phyloP scores from a whole-genome alignment of 2,329 filamentous ascomycete genomes.

The Meredithiella fracta region DNA sequence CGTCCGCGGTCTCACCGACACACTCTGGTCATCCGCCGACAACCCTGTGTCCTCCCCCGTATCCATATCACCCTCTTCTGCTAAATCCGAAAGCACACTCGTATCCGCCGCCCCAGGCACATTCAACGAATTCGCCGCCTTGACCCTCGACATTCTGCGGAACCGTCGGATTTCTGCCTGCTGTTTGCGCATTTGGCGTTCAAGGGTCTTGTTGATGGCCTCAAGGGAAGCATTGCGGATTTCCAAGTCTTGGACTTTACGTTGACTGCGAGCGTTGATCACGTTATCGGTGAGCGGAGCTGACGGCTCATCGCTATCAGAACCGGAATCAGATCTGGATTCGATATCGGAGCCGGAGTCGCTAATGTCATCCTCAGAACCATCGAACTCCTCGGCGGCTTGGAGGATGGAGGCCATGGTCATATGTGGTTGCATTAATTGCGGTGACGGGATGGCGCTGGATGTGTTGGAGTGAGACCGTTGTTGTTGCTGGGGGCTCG shows the following conservation, averaged over 20 bases:
- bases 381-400: slow-evolving; percentile 34
- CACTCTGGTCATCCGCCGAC: slow-evolving; percentile 1
- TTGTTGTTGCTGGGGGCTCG: slow-evolving; percentile 18
- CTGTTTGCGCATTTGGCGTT: slow-evolving; percentile 82
- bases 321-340: slow-evolving; percentile 6
- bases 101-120: slow-evolving; percentile 27
- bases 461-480: slow-evolving; percentile 1
- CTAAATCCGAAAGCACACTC: slow-evolving; percentile 32
- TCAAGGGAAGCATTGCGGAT: slow-evolving; percentile 92
- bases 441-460: slow-evolving; percentile 3
- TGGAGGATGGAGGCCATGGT: slow-evolving; percentile 41
- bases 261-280: slow-evolving; percentile 73
- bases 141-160: slow-evolving; percentile 64
- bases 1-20: neutral
- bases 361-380: slow-evolving; percentile 4
- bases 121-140: slow-evolving; percentile 29
- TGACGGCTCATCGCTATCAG: slow-evolving; percentile 7
- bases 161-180: slow-evolving; percentile 75
- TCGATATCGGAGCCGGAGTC: slow-evolving; percentile 7
- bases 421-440: slow-evolving; percentile 21
- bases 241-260: slow-evolving; percentile 89
- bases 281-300: slow-evolving; percentile 47
- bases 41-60: slow-evolving; percentile 4
- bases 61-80: slow-evolving; percentile 24
- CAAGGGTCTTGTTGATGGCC: slow-evolving; percentile 85